Conservation (phyloP, 1,284 basidiomycete species). For the Sporisorium graminicola region DNA sequence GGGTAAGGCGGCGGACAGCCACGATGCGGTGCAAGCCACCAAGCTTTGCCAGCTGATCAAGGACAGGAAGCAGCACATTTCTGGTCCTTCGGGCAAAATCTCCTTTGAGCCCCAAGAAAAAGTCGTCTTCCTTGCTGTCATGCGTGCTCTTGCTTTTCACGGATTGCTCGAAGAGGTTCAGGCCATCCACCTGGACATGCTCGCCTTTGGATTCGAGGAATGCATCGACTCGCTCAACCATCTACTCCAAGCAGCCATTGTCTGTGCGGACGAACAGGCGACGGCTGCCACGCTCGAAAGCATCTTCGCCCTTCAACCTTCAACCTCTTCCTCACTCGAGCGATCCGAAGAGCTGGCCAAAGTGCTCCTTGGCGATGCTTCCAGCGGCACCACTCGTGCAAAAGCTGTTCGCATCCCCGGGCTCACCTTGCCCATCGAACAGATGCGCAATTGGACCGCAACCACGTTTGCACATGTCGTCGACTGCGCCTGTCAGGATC, state of each 20-base stretch:
- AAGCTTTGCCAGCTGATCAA: constrained; percentile 34
- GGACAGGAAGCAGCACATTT: constrained; percentile 28
- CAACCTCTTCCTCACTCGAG: neutral
- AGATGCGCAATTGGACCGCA: constrained; percentile 51
- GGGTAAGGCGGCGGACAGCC: constrained; percentile 24
- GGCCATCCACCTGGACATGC: constrained; percentile 52
- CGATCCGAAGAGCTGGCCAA: constrained; percentile 16
- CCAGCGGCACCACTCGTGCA: neutral
- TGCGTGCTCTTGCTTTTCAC: constrained; percentile 40
- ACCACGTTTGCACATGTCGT: constrained; percentile 51
- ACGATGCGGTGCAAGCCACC: constrained; percentile 24
- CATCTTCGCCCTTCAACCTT: constrained; percentile 24
- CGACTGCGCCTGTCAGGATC: constrained; percentile 35
- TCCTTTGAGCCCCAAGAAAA: constrained; percentile 30
- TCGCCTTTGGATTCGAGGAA: constrained; percentile 22
- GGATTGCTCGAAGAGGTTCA: constrained; percentile 37
- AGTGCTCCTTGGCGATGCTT: constrained; percentile 5
- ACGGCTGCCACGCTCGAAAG: constrained; percentile 25
- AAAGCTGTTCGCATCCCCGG: neutral
- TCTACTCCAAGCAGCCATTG: constrained; percentile 45
- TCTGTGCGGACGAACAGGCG: constrained; percentile 26
- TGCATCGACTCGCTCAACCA: constrained; percentile 49
- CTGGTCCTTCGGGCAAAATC: neutral
- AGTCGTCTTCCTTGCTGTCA: constrained; percentile 34
- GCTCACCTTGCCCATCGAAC: constrained; percentile 17